Conservation (phyloP, 75 land plant species). For the Pinus taeda region DNA sequence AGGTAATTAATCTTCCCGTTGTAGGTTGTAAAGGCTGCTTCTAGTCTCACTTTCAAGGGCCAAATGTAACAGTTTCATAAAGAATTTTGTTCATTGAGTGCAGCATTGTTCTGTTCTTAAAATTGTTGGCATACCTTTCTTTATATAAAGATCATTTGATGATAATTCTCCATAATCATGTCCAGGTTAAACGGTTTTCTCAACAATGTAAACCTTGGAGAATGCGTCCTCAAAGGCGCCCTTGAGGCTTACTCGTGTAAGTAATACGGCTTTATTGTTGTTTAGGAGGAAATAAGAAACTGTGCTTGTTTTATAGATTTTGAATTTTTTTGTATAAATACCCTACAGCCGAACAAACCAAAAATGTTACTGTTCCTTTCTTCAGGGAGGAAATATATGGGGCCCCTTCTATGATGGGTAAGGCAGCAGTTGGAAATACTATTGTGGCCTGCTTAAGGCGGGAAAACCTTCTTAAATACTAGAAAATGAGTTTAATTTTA, state of each 20-base stretch:
- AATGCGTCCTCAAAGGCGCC: constrained; percentile 62
- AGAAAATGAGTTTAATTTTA: no score
- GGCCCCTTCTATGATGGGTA: neutral
- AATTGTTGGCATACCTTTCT: neutral
- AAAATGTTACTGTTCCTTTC: neutral
- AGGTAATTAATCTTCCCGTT: constrained; percentile 16
- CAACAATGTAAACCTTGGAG: constrained; percentile 66
- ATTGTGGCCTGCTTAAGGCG: neutral
- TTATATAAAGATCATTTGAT: neutral
- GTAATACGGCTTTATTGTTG: neutral
- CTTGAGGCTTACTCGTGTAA: constrained; percentile 88
- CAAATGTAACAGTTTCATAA: no score
- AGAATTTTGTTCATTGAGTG: neutral
- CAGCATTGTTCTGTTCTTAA: neutral
- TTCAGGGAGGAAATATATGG: neutral
- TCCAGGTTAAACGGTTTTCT: constrained; percentile 70
- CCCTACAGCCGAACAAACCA: neutral
- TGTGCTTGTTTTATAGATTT: neutral
- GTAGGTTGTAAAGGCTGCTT: neutral
- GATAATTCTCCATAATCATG: neutral
- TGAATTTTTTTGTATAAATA: no score
- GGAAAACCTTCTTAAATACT: neutral
- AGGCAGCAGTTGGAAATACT: neutral
- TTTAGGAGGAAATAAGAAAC: neutral
- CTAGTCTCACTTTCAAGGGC: no score